Conservation (phyloP, 345 rosid species). For the Draba incana region DNA sequence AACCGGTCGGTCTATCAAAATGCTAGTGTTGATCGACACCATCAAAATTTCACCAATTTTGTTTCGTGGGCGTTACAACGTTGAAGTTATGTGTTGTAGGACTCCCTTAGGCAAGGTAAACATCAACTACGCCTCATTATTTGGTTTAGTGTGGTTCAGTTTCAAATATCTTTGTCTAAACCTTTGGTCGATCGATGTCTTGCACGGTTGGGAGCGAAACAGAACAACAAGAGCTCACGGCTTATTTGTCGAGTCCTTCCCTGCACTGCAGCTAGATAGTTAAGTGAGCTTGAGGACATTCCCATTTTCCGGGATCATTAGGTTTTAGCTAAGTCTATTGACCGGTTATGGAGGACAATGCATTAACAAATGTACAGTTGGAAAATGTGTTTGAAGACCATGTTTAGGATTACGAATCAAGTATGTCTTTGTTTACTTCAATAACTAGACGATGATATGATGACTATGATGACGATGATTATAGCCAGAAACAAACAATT, state of each 20-base stretch:
- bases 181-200: no score
- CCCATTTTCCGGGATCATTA: conserved; percentile 24
- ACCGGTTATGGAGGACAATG: conserved; percentile 23
- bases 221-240: conserved; percentile 45
- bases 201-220: conserved; percentile 57
- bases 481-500: no score
- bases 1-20: no score
- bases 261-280: conserved; percentile 42
- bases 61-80: no score
- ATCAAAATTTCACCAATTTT: no score
- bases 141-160: no score
- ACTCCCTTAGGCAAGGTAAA: conserved; percentile 64
- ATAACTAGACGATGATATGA: no score
- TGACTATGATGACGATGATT: no score
- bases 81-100: conserved; percentile 66
- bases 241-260: conserved; percentile 66
- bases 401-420: no score
- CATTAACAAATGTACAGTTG: conserved; percentile 29
- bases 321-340: conserved; percentile 8
- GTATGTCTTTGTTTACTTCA: no score
- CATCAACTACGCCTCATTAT: not conserved
- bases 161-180: no score
- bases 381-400: conserved; percentile 20
- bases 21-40: no score
- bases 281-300: conserved; percentile 25